phyloP scores from a whole-genome alignment of 805 yeast genomes.

The Ogataea henricii region DNA sequence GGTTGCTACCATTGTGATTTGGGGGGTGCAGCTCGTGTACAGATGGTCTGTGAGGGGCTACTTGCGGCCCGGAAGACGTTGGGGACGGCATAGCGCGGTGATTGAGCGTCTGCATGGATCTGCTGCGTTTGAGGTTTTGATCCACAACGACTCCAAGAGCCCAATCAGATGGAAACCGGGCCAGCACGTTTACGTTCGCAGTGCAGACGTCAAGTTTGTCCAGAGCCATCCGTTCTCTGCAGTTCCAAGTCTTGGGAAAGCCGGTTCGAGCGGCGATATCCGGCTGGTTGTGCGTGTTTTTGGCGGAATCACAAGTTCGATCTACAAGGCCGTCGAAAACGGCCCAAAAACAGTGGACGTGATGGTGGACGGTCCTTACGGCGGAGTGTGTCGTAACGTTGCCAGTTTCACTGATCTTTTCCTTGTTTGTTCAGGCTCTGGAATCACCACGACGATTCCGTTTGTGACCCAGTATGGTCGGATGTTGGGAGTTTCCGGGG shows the following conservation, averaged over 20 bases:
- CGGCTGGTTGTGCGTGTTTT: conserved; percentile 48
- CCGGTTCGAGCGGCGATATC: conserved; percentile 31
- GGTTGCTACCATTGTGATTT: conserved; percentile 53
- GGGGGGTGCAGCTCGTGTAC: conserved; percentile 51
- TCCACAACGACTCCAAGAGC: conserved; percentile 28
- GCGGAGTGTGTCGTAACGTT: conserved; percentile 50
- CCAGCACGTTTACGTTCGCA: conserved; percentile 54
- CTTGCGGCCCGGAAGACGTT: conserved; percentile 44
- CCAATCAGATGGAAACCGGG: conserved; percentile 53
- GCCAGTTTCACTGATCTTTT: conserved; percentile 46
- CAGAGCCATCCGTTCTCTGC: conserved; percentile 63
- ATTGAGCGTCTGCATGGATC: conserved; percentile 28
- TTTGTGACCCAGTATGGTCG: conserved; percentile 34
- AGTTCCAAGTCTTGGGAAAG: conserved; percentile 33
- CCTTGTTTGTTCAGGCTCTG: conserved; percentile 51
- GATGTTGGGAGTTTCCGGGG: conserved; percentile 20
- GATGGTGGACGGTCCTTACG: conserved; percentile 59
- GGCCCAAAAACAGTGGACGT: conserved; percentile 33
- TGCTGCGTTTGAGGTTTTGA: conserved; percentile 40
- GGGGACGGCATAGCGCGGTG: conserved; percentile 30
- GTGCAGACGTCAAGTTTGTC: conserved; percentile 43
- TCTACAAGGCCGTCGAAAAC: conserved; percentile 32
- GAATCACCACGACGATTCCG: conserved; percentile 52
- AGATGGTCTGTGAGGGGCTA: conserved; percentile 48
- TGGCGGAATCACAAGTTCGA: conserved; percentile 46